Conservation (phyloP, 129 eudicot genomes). For the Flaveria robusta region DNA sequence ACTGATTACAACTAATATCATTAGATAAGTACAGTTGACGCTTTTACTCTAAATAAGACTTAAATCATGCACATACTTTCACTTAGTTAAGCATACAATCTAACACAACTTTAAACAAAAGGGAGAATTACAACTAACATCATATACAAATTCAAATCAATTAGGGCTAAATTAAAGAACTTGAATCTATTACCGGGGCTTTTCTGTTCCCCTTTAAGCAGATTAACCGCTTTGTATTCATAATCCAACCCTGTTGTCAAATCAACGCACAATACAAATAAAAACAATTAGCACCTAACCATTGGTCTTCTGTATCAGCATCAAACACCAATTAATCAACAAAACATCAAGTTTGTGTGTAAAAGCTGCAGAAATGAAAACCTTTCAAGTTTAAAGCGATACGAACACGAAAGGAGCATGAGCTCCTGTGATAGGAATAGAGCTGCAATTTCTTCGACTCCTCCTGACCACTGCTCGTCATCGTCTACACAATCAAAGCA, state of each 20-base stretch:
- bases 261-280: neutral
- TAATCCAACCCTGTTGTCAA: constrained; percentile 65
- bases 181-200: constrained; percentile 50
- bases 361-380: constrained; percentile 3
- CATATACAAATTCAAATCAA: neutral
- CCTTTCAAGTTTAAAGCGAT: constrained; percentile 88
- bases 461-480: constrained; percentile 30
- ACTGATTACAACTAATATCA: too few relatives aligned
- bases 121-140: neutral
- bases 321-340: neutral
- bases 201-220: constrained; percentile 73
- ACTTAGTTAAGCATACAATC: neutral
- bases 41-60: too few relatives aligned
- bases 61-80: neutral
- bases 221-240: constrained; percentile 77
- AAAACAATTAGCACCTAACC: neutral
- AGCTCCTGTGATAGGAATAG: constrained; percentile 70
- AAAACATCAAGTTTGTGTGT: neutral
- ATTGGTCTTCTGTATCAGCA: neutral
- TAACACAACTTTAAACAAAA: neutral
- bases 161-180: neutral
- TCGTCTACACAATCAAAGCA: constrained; percentile 14
- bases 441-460: constrained; percentile 60
- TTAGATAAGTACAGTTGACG: too few relatives aligned
- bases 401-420: constrained; percentile 85